These are phyloP conservation scores for Chiua virens DNA, from an alignment of 768 basidiomycete species.

Conservation along the genomic window DNA sequence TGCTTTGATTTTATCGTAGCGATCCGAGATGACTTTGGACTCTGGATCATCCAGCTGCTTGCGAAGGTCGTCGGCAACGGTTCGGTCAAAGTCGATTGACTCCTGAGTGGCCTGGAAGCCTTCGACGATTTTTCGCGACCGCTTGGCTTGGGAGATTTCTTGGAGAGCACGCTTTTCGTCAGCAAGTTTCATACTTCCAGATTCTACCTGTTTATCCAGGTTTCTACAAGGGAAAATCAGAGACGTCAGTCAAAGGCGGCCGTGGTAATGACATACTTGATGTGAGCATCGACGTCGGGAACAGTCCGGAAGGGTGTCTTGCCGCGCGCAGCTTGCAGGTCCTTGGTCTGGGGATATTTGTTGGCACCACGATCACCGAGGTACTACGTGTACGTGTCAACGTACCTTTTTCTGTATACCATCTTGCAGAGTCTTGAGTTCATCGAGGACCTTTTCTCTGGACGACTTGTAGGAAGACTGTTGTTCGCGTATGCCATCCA, in stretches of 20 bases:
- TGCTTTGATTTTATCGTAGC: constrained; percentile 76
- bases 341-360: constrained; percentile 63
- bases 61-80: constrained; percentile 72
- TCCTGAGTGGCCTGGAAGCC: constrained; percentile 77
- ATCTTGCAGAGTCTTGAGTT: constrained; percentile 79
- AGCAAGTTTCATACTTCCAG: constrained; percentile 85
- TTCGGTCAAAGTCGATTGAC: constrained; percentile 76
- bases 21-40: constrained; percentile 73
- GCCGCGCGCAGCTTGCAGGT: constrained; percentile 74
- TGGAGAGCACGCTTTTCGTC: constrained; percentile 95
- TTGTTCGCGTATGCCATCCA: constrained; percentile 73
- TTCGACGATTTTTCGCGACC: constrained; percentile 75
- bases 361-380: constrained; percentile 1
- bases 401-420: constrained; percentile 76
- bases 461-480: constrained; percentile 77
- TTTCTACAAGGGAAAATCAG: constrained; percentile 45
- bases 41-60: constrained; percentile 91
- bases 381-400: not conserved
- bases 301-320: constrained; percentile 81
- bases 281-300: constrained; percentile 82
- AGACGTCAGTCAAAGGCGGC: not conserved
- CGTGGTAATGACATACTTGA: constrained; percentile 57
- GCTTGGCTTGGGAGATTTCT: constrained; percentile 77
- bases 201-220: constrained; percentile 89
- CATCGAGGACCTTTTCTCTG: constrained; percentile 69